Evolutionary conservation across 352 stramenopile genomes (phyloP).

Genomic region (Blastocystis sp.): DNA sequence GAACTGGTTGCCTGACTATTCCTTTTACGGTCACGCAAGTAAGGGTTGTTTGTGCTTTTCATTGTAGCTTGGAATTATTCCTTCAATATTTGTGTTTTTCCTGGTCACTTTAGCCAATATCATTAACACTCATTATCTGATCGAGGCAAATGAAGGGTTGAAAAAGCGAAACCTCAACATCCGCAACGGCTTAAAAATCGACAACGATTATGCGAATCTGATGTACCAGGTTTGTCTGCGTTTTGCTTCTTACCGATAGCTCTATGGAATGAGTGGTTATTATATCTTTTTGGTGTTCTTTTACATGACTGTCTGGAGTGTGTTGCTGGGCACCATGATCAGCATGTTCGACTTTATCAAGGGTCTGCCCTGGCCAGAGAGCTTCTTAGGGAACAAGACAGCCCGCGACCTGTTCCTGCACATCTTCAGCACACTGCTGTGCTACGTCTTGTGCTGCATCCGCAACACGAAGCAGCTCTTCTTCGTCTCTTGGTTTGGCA

Average conservation of each 20-base stretch:
- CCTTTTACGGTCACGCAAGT: constrained; percentile 1
- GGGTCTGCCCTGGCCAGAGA: neutral
- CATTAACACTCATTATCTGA: constrained; percentile 34
- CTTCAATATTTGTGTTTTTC: neutral
- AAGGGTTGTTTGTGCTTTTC: neutral
- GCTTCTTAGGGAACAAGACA: neutral
- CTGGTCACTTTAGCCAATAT: constrained; percentile 1
- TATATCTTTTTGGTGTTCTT: constrained; percentile 39
- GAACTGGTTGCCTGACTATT: constrained; percentile 41
- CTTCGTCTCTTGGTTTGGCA: constrained; percentile 56
- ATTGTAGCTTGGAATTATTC: constrained; percentile 40
- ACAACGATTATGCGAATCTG: constrained; percentile 32
- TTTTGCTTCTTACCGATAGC: neutral
- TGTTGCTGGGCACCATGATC: constrained; percentile 56
- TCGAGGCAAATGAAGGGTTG: constrained; percentile 2
- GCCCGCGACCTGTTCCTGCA: neutral
- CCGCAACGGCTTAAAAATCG: neutral
- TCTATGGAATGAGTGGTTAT: constrained; percentile 24
- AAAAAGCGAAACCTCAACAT: neutral
- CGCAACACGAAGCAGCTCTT: constrained; percentile 46
- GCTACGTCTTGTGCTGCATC: constrained; percentile 18
- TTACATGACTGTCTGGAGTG: neutral
- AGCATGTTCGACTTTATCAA: constrained; percentile 25
- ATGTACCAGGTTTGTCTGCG: neutral
- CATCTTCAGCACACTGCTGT: neutral